phyloP scores from a whole-genome alignment of 768 basidiomycete genomes.

The Aureoboletus auriporus region DNA sequence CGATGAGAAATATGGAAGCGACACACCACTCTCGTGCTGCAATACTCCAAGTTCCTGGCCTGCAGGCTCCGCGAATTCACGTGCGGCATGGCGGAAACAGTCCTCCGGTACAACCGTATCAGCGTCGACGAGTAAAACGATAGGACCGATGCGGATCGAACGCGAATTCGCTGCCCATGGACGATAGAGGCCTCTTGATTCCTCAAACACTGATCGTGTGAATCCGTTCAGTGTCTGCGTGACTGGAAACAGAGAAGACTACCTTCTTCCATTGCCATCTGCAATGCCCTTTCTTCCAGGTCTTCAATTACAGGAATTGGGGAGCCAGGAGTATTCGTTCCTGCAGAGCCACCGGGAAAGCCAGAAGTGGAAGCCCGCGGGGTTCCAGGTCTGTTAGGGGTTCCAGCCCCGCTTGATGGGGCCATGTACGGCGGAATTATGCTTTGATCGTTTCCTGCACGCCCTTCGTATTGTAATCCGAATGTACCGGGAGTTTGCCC shows the following conservation, averaged over 20 bases:
- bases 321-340: conserved; percentile 6
- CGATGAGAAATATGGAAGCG: conserved; percentile 28
- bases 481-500: conserved; percentile 40
- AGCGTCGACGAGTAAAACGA: conserved; percentile 82
- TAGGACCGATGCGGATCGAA: conserved; percentile 67
- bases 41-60: conserved; percentile 66
- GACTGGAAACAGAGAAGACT: conserved; percentile 27
- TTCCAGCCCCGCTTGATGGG: conserved; percentile 19
- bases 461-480: conserved; percentile 65
- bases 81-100: conserved; percentile 86
- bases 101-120: conserved; percentile 90
- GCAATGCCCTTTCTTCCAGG: conserved; percentile 47
- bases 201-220: conserved; percentile 42
- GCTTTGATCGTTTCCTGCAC: conserved; percentile 55
- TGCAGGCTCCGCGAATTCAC: conserved; percentile 78
- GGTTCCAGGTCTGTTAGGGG: conserved; percentile 24
- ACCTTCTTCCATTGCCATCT: conserved; percentile 50
- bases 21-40: conserved; percentile 78
- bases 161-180: conserved; percentile 78
- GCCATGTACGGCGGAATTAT: conserved; percentile 20
- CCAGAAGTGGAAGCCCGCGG: conserved; percentile 15
- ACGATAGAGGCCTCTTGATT: conserved; percentile 52
- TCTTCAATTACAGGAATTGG: conserved; percentile 28
- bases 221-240: conserved; percentile 37
- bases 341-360: conserved; percentile 3